Conservation (phyloP, 2,329 filamentous ascomycete genomes). For the Penicillium palitans region DNA sequence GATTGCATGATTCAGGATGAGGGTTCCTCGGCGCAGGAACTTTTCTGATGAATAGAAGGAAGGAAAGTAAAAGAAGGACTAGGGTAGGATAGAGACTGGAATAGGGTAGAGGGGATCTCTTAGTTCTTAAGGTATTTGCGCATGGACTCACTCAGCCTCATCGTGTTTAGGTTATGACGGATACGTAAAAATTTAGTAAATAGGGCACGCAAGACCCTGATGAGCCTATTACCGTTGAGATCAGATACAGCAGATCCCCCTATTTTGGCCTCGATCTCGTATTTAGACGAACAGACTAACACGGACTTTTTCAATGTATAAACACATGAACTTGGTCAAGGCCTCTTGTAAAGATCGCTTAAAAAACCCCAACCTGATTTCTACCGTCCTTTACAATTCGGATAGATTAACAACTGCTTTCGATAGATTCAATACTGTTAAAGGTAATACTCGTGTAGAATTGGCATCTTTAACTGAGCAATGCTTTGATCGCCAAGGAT, state of each 20-base stretch:
- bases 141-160: not conserved
- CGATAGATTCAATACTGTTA: not conserved
- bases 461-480: not conserved
- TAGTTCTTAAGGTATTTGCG: not conserved
- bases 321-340: not conserved
- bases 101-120: not conserved
- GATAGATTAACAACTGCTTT: not conserved
- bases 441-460: not conserved
- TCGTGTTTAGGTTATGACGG: not conserved
- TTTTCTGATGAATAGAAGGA: not conserved
- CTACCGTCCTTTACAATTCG: too few relatives aligned
- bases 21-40: too few relatives aligned
- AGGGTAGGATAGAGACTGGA: not conserved
- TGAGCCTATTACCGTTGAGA: not conserved
- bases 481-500: constrained; percentile 1
- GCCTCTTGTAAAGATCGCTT: not conserved
- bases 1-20: not conserved
- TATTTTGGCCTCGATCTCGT: constrained; percentile 9
- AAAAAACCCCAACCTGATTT: not conserved
- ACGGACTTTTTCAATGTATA: not conserved
- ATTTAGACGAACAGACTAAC: not conserved
- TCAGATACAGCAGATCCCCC: not conserved
- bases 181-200: not conserved
- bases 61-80: not conserved
- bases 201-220: not conserved